A percentile compares a stretch with the other conserved stretches of the same genome.
Evolutionary conservation across 148 eudicot species (phyloP).

Genomic region (Agrostemma githago): DNA sequence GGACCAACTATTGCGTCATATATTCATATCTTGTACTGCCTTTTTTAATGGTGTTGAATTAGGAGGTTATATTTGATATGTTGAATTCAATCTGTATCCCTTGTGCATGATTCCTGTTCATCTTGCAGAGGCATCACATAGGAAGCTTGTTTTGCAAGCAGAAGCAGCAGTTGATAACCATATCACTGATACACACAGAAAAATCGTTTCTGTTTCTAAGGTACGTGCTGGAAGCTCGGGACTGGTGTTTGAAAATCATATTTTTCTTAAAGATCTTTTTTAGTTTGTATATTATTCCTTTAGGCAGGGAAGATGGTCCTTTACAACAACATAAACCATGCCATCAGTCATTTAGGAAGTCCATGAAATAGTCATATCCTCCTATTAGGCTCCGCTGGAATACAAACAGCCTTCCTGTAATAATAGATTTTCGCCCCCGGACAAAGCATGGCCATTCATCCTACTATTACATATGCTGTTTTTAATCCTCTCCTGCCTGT

Average conservation of each 20-base stretch:
- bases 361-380: no score
- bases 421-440: no score
- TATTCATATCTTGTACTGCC: background rate
- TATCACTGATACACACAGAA: constrained; percentile 55
- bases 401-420: no score
- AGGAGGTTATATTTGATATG: background rate
- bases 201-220: constrained; percentile 46
- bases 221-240: constrained; percentile 30
- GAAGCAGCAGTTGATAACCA: constrained; percentile 56
- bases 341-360: no score
- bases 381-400: no score
- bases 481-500: background rate
- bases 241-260: background rate
- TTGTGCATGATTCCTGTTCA: constrained; percentile 17
- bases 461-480: background rate
- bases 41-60: background rate
- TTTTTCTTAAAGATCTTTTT: background rate
- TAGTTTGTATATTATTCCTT: background rate
- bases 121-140: constrained; percentile 49
- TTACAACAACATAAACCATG: background rate
- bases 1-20: background rate
- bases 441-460: no score
- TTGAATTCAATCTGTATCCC: background rate
- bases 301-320: background rate
- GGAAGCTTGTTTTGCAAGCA: constrained; percentile 55